Percentiles rank a stretch among this genome's conserved stretches.
Evolutionary conservation across 805 yeast species (phyloP).

Genomic region (Metschnikowia peoriensis): DNA sequence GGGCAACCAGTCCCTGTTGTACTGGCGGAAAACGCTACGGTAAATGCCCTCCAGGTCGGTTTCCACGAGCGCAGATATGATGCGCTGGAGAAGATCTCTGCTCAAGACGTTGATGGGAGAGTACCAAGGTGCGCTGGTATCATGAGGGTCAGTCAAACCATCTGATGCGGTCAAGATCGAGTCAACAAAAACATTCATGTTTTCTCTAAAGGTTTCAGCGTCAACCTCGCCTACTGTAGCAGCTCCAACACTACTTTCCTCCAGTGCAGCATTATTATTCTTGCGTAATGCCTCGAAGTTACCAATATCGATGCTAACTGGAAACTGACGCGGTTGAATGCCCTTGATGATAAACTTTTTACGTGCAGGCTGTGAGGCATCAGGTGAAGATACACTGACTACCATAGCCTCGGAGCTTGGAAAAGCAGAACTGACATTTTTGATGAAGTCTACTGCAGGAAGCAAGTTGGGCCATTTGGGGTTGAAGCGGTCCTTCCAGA

Average conservation of each 20-base stretch:
- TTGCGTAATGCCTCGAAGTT: conserved; percentile 42
- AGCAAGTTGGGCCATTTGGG: conserved; percentile 44
- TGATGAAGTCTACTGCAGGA: conserved; percentile 96
- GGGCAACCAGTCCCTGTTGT: conserved; percentile 41
- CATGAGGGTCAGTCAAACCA: conserved; percentile 20
- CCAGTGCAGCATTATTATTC: conserved; percentile 10
- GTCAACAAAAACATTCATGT: conserved; percentile 24
- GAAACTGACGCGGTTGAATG: conserved; percentile 75
- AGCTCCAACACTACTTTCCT: conserved; percentile 20
- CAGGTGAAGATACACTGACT: conserved; percentile 48
- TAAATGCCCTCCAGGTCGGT: conserved; percentile 24
- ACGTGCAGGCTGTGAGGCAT: conserved; percentile 41
- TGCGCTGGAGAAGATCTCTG: conserved; percentile 33
- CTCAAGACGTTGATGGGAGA: conserved; percentile 31
- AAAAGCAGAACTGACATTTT: conserved; percentile 88
- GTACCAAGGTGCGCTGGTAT: conserved; percentile 18
- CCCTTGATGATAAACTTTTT: conserved; percentile 92
- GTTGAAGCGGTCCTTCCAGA: conserved; percentile 42
- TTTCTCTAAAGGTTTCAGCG: conserved; percentile 28
- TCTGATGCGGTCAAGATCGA: conserved; percentile 23
- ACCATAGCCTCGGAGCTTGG: conserved; percentile 92
- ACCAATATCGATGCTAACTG: conserved; percentile 47
- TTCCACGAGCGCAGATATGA: conserved; percentile 27
- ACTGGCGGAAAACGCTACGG: conserved; percentile 32
- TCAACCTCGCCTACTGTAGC: conserved; percentile 37